Evolutionary conservation across 768 basidiomycete species (phyloP), one percentile per base, ranked within the genome.

Genomic region (Hemileccinum rubropunctum): DNA sequence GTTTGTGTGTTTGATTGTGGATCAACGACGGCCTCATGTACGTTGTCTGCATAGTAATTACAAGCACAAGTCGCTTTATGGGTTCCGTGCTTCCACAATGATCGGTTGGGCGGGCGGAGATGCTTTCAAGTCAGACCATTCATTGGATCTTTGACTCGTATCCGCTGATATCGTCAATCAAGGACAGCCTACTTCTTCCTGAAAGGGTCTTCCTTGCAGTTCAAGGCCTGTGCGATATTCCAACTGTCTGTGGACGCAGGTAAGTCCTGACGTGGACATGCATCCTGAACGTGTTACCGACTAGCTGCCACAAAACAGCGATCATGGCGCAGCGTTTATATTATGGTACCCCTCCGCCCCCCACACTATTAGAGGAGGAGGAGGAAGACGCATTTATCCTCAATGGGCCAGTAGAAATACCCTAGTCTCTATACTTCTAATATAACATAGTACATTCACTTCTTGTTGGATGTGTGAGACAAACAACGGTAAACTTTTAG

Each of bases 21-120:
- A 47, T 49, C 38, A 20, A 47, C 27, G 53, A 39, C 15, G 34
- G 45, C 55, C 59, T 67, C 54, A 65, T 59, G 54, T 47, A 21
- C 42, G 14, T 34, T 49, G 42, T 50, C 37, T 32, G 51, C 47
- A 26, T 60, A 92, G 91, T 61, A 93, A 93, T 59, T 86, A 84
- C 65, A 82, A 81, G 46, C 86, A 83, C 59, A 79, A 79, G 36
- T 91, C 91, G 2, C 66, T 93, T 41, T 91, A 91, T 67, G 91
- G 91, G 32, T 93, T 93, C 69, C 81, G 90, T 30, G 78, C 81
- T 67, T 88, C 89, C 7, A 93, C 91, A 3, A 67, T 93, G 42
- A 61, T 91, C 32, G 91, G 91, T 27, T 92, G 91, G 91, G 71
- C 81, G 40, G 88, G 86, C 51, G 91, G 91, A 55, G 91, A 93